These are phyloP conservation scores for Mycena capillaripes DNA, from an alignment of 768 basidiomycete species.

Conservation along the genomic window DNA sequence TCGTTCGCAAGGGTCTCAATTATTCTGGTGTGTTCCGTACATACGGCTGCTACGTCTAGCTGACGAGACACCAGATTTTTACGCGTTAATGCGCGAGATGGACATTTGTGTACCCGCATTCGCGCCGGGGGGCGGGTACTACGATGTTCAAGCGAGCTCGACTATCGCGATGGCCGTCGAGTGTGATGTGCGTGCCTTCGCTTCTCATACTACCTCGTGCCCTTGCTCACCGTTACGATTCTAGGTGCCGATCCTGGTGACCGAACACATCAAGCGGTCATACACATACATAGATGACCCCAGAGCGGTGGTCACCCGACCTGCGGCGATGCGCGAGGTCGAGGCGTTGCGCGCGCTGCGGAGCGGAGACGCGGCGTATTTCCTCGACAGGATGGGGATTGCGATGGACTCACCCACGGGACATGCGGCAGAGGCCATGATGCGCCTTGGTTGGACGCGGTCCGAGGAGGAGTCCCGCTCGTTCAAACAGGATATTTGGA, in stretches of 20 bases:
- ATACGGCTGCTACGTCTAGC: background rate
- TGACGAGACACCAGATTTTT: constrained; percentile 50
- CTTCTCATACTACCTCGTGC: background rate
- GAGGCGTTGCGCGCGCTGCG: constrained; percentile 54
- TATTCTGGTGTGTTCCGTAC: constrained; percentile 42
- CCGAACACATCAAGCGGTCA: constrained; percentile 51
- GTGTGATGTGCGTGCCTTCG: constrained; percentile 54
- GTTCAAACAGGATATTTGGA: constrained; percentile 49
- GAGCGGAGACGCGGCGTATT: constrained; percentile 44
- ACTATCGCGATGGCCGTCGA: constrained; percentile 56
- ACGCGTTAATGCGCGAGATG: constrained; percentile 51
- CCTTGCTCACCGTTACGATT: background rate
- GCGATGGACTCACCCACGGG: constrained; percentile 31
- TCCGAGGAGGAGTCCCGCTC: constrained; percentile 38
- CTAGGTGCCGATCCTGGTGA: constrained; percentile 58
- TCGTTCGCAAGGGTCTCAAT: constrained; percentile 47
- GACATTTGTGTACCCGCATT: constrained; percentile 59
- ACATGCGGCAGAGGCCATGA: constrained; percentile 45
- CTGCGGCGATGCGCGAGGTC: constrained; percentile 56
- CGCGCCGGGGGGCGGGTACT: constrained; percentile 47
- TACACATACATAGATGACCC: constrained; percentile 56
- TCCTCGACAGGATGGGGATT: constrained; percentile 35
- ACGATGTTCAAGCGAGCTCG: constrained; percentile 55
- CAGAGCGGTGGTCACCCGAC: constrained; percentile 52
- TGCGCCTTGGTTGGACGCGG: constrained; percentile 48